Base-by-base conservation (phyloP, 2,329 filamentous ascomycete species). In the Davidsoniella virescens region DNA sequence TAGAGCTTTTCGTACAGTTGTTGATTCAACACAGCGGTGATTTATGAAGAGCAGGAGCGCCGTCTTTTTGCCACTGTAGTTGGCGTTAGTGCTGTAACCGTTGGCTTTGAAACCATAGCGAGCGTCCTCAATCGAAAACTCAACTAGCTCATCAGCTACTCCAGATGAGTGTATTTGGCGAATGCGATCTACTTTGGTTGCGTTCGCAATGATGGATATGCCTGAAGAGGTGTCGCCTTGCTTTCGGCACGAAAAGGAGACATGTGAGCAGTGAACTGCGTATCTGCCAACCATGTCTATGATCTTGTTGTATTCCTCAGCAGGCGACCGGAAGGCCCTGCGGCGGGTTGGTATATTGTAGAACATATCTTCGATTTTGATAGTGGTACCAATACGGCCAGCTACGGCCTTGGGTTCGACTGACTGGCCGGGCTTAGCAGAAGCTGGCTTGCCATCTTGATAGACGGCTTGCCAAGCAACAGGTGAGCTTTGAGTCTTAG, bases 251-350 rank as follows among this genome's bases (percentile, higher is more conserved):
- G 87, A 90, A 63, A 98, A 96, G 1, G 84, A 84, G 10, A 98
- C 87, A n/a, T 84, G 80, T 50, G 76, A 70, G 61, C 90, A 95
- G 63, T 98, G 92, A 8, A 98, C 77, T 25, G 92, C 86, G 65
- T 98, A 96, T 41, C 86, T 80, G 12, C 92, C 87, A 7, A 96
- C 84, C 61, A 95, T 79, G 61, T 98, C 92, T 23, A 96, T 80
- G 51, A 98, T 95, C 67, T 96, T 98, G 59, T 93, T 87, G 68
- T 93, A 96, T 62, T 98, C 93, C 60, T 98, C 92, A 37, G 87
- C 85, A 16, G 84, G 69, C 12, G 90, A 96, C 39, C 92, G 79
- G 60, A 98, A 98, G 9, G 93, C 92, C 56, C 80, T 78, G 36
- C 88, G 79, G 20, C 92, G 78, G 7, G 84, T 94, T 0, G 87